Percentiles rank a stretch among this genome's conserved stretches.
Evolutionary conservation across 495 filamentous ascomycete genomes (phyloP).

Genomic region (Xylaria venustula): DNA sequence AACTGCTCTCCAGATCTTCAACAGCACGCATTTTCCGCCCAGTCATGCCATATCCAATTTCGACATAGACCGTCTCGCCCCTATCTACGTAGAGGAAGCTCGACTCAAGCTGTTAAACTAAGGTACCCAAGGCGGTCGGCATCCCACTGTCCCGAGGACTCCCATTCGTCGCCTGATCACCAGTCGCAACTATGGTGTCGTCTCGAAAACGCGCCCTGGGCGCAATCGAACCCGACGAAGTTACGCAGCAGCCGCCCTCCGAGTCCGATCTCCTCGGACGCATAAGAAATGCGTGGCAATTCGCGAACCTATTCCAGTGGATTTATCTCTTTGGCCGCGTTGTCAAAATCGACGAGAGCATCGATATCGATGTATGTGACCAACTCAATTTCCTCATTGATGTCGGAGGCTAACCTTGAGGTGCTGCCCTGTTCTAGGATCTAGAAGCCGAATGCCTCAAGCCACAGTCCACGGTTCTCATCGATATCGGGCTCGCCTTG

Average conservation of each 20-base stretch:
- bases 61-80: neutral
- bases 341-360: constrained; percentile 82
- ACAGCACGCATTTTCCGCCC: neutral
- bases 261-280: constrained; percentile 59
- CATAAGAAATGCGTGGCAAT: constrained; percentile 89
- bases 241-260: constrained; percentile 40
- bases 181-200: constrained; percentile 43
- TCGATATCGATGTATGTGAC: constrained; percentile 75
- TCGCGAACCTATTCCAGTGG: constrained; percentile 92
- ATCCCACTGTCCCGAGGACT: neutral
- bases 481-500: constrained; percentile 81
- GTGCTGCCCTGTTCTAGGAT: constrained; percentile 55
- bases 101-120: neutral
- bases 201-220: constrained; percentile 69
- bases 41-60: neutral
- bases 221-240: constrained; percentile 58
- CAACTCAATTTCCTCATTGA: neutral
- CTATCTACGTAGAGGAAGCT: neutral
- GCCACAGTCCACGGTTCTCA: constrained; percentile 67
- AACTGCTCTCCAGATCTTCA: neutral
- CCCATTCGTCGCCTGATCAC: neutral
- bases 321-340: constrained; percentile 83
- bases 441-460: constrained; percentile 86
- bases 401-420: constrained; percentile 18
- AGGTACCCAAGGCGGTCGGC: neutral